These are phyloP conservation scores for Mucuna pruriens DNA, from an alignment of 306 rosid genomes.

Conservation along the genomic window DNA sequence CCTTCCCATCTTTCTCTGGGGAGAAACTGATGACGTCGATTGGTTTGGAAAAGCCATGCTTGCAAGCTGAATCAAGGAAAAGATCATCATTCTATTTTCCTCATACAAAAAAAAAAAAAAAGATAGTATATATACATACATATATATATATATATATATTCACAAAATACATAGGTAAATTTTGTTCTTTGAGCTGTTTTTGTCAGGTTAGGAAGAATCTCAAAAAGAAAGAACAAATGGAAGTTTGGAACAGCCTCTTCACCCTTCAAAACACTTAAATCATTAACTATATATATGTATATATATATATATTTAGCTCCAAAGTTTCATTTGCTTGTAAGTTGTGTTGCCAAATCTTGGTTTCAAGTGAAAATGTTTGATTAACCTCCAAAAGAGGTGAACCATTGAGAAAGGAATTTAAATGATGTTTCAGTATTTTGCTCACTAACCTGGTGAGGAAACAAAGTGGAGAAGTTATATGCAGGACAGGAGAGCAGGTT, in stretches of 20 bases:
- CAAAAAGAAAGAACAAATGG: neutral
- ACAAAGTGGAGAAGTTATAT: constrained; percentile 36
- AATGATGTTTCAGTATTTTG: constrained; percentile 54
- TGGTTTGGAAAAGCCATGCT: constrained; percentile 65
- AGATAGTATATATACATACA: neutral
- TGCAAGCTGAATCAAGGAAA: constrained; percentile 45
- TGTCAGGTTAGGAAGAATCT: constrained; percentile 23
- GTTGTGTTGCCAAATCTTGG: constrained; percentile 37
- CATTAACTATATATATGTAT: neutral
- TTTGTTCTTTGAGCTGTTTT: neutral
- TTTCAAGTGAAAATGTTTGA: constrained; percentile 38
- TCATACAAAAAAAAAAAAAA: neutral
- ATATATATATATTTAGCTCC: neutral
- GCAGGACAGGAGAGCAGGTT: constrained; percentile 45
- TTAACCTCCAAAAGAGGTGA: constrained; percentile 46
- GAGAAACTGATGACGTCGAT: constrained; percentile 46
- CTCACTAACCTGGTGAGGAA: constrained; percentile 59
- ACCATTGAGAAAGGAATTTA: constrained; percentile 40
- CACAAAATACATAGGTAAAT: neutral
- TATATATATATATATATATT: too few relatives aligned
- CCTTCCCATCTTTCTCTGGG: constrained; percentile 53
- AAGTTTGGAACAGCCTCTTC: constrained; percentile 29
- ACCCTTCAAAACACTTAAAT: constrained; percentile 27
- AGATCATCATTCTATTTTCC: constrained; percentile 27
- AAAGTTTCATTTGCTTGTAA: constrained; percentile 33